Percentiles rank a stretch among this genome's conserved stretches.
phyloP scores from a whole-genome alignment of 208 protist genomes.

The Zelonia costaricensis region DNA sequence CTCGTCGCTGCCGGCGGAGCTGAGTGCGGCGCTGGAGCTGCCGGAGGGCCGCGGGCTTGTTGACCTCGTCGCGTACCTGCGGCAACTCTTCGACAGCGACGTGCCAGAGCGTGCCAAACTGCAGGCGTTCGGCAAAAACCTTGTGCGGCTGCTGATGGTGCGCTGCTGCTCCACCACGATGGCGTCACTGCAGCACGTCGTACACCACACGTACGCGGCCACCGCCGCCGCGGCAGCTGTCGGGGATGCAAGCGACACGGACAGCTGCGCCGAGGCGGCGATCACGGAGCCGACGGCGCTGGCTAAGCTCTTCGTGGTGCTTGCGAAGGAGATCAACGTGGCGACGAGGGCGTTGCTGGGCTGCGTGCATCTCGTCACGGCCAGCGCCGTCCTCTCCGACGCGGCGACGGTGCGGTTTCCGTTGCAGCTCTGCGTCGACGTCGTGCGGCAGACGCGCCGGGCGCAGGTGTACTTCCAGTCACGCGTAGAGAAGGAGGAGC shows the following conservation, averaged over 20 bases:
- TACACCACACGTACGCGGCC: conserved; percentile 45
- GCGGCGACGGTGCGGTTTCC: conserved; percentile 56
- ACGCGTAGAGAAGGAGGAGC: conserved; percentile 37
- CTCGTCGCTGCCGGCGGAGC: conserved; percentile 30
- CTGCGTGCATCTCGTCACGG: conserved; percentile 52
- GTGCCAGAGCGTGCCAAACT: conserved; percentile 63
- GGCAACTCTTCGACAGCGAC: conserved; percentile 50
- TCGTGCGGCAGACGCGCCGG: conserved; percentile 65
- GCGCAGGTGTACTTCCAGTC: conserved; percentile 51
- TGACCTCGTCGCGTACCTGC: conserved; percentile 64
- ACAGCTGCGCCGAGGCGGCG: neutral
- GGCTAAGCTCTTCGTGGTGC: conserved; percentile 30
- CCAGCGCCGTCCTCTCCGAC: conserved; percentile 47
- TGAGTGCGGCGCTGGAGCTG: conserved; percentile 1
- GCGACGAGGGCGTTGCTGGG: conserved; percentile 53
- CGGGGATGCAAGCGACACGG: too few relatives aligned
- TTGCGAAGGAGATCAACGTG: conserved; percentile 57
- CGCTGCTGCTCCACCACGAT: conserved; percentile 75
- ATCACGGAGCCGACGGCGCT: neutral
- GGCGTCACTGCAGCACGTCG: conserved; percentile 64
- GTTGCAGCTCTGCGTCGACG: conserved; percentile 68
- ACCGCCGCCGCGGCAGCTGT: neutral
- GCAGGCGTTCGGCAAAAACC: conserved; percentile 58
- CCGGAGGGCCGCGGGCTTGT: conserved; percentile 31
- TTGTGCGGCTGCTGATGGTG: conserved; percentile 62